A percentile compares a stretch with the other conserved stretches of the same genome.
Evolutionary conservation across 1,284 basidiomycete species (phyloP).

Genomic region (Ceratobasidium sp.): DNA sequence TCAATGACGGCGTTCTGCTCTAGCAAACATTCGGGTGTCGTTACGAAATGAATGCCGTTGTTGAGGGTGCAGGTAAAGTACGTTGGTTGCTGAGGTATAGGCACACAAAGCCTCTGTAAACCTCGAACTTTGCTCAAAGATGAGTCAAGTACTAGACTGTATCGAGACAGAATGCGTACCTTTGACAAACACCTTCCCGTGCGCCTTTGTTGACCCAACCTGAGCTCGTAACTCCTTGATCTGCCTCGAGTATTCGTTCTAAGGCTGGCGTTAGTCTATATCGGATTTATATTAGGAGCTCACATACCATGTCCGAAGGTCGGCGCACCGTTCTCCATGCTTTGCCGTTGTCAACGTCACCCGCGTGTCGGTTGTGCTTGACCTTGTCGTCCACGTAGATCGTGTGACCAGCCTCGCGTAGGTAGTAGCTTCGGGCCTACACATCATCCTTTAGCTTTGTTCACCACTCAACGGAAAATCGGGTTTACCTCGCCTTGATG

Average conservation of each 20-base stretch:
- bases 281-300: not conserved
- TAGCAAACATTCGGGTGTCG: conserved; percentile 82
- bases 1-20: conserved; percentile 75
- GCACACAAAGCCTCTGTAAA: conserved; percentile 76
- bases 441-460: conserved; percentile 19
- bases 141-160: conserved; percentile 9
- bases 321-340: conserved; percentile 90
- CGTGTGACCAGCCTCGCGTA: conserved; percentile 76
- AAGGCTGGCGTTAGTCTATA: not conserved
- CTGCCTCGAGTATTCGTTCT: conserved; percentile 94
- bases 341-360: conserved; percentile 82
- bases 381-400: conserved; percentile 80
- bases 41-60: conserved; percentile 96
- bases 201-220: conserved; percentile 79
- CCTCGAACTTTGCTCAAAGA: conserved; percentile 69
- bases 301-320: conserved; percentile 89
- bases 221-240: conserved; percentile 82
- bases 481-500: conserved; percentile 58
- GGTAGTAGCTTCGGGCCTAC: conserved; percentile 63
- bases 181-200: conserved; percentile 94
- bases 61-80: conserved; percentile 90
- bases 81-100: conserved; percentile 78
- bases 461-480: conserved; percentile 27
- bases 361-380: conserved; percentile 72
- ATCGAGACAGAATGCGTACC: conserved; percentile 60